A percentile compares a stretch with the other conserved stretches of the same genome.
These are phyloP conservation scores for Parvularia atlantis DNA, from an alignment of 78 protist species.

Conservation along the genomic window DNA sequence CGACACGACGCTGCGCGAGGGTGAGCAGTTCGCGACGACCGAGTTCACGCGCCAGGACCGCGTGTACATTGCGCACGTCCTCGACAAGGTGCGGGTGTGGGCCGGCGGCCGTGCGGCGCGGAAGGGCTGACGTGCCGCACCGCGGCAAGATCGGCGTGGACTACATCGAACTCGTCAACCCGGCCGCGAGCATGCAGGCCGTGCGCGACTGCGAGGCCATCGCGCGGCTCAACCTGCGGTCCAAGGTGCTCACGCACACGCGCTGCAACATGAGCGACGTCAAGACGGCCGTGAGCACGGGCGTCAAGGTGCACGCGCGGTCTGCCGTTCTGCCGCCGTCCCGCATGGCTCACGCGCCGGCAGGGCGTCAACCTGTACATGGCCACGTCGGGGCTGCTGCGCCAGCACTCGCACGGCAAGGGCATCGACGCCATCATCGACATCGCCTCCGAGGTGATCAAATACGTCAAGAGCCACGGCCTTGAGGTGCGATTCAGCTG, in stretches of 20 bases:
- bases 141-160: conserved; percentile 14
- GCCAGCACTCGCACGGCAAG: conserved; percentile 57
- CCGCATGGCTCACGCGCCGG: neutral
- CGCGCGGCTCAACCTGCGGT: conserved; percentile 12
- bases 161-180: conserved; percentile 50
- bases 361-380: conserved; percentile 52
- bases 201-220: conserved; percentile 32
- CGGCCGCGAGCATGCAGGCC: conserved; percentile 31
- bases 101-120: no score
- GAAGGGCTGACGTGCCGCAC: conserved; percentile 3
- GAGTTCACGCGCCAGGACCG: conserved; percentile 38
- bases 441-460: conserved; percentile 43
- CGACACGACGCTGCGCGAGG: conserved; percentile 51
- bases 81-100: conserved; percentile 46
- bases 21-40: conserved; percentile 56
- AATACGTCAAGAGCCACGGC: conserved; percentile 29
- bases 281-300: conserved; percentile 36
- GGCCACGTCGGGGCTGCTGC: conserved; percentile 42
- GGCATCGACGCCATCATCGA: conserved; percentile 38
- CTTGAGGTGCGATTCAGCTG: conserved; percentile 54
- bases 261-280: conserved; percentile 68
- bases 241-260: conserved; percentile 51
- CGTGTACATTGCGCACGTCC: conserved; percentile 46
- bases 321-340: neutral
- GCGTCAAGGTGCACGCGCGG: conserved; percentile 20